These are phyloP conservation scores for Aspergillus spinulosporus DNA, from an alignment of 2,329 filamentous ascomycete species.

Conservation along the genomic window DNA sequence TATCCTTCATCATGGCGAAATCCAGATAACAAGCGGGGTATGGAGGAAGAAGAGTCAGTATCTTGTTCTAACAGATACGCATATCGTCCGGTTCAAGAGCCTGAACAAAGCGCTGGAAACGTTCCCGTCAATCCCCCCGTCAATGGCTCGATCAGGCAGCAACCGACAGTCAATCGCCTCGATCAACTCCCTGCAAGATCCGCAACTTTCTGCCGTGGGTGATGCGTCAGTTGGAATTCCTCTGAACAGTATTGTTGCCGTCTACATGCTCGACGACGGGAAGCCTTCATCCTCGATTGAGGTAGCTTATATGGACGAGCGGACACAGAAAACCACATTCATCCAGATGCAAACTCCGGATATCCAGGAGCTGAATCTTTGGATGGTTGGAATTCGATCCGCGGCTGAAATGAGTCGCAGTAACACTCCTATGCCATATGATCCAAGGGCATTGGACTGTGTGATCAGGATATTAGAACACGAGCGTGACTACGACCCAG, in stretches of 20 bases:
- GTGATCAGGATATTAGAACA: constrained; percentile 63
- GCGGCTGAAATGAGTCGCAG: constrained; percentile 59
- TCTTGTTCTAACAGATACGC: constrained; percentile 67
- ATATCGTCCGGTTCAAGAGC: constrained; percentile 68
- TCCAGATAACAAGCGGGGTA: constrained; percentile 68
- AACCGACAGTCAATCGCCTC: constrained; percentile 61
- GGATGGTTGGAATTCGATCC: constrained; percentile 63
- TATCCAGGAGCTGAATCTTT: constrained; percentile 64
- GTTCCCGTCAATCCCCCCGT: constrained; percentile 55
- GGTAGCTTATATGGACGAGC: constrained; percentile 67
- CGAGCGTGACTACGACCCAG: constrained; percentile 67
- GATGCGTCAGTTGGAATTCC: constrained; percentile 59
- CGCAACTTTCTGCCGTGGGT: constrained; percentile 58
- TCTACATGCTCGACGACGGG: constrained; percentile 67
- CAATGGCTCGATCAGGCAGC: constrained; percentile 43
- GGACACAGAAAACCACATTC: constrained; percentile 59
- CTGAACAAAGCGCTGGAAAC: constrained; percentile 65
- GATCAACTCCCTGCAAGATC: constrained; percentile 61
- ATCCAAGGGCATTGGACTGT: constrained; percentile 61
- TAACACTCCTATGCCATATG: constrained; percentile 54
- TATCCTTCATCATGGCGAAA: constrained; percentile 67
- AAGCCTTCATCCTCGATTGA: constrained; percentile 67
- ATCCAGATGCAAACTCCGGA: constrained; percentile 66
- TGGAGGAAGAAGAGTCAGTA: constrained; percentile 73
- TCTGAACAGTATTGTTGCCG: constrained; percentile 66